Conservation (phyloP, 2,329 filamentous ascomycete species). For the Dryadomyces sulphureus region DNA sequence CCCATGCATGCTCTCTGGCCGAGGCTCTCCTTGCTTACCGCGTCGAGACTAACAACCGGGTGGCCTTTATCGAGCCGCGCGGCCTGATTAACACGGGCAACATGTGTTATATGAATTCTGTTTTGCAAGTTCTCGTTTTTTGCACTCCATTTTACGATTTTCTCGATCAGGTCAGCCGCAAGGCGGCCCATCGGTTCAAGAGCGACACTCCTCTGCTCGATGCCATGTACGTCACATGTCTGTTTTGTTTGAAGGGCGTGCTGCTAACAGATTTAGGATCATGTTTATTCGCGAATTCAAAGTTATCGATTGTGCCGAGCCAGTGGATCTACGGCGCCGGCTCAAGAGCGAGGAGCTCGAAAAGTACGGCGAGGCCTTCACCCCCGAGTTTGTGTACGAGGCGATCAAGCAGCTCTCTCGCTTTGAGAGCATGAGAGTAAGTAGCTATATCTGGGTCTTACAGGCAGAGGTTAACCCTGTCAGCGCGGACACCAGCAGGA, state of each 20-base stretch:
- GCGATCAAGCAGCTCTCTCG: constrained; percentile 74
- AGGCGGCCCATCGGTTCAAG: constrained; percentile 81
- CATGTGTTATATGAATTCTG: constrained; percentile 99
- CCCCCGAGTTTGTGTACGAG: constrained; percentile 89
- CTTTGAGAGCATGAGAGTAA: constrained; percentile 82
- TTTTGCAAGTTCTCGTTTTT: constrained; percentile 88
- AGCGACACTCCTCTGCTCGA: constrained; percentile 88
- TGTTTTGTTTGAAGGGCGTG: background rate
- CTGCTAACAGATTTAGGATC: constrained; percentile 41
- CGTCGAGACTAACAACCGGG: constrained; percentile 47
- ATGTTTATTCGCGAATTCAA: constrained; percentile 92
- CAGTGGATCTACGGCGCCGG: constrained; percentile 55
- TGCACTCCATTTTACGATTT: constrained; percentile 93
- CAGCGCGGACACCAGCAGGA: constrained; percentile 89
- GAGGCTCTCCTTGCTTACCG: constrained; percentile 65
- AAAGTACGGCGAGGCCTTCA: constrained; percentile 81
- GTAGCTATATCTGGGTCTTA: constrained; percentile 16
- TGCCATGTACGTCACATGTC: constrained; percentile 55
- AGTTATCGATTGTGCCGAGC: constrained; percentile 63
- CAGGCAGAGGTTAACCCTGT: constrained; percentile 17
- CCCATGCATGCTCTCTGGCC: constrained; percentile 45
- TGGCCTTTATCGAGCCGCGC: constrained; percentile 78
- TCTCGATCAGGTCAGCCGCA: constrained; percentile 70
- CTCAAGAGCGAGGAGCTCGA: constrained; percentile 76
- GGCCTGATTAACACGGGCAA: constrained; percentile 95